A percentile compares a stretch with the other conserved stretches of the same genome.
Conservation (phyloP, 345 rosid species). For the Anacardium occidentale region DNA sequence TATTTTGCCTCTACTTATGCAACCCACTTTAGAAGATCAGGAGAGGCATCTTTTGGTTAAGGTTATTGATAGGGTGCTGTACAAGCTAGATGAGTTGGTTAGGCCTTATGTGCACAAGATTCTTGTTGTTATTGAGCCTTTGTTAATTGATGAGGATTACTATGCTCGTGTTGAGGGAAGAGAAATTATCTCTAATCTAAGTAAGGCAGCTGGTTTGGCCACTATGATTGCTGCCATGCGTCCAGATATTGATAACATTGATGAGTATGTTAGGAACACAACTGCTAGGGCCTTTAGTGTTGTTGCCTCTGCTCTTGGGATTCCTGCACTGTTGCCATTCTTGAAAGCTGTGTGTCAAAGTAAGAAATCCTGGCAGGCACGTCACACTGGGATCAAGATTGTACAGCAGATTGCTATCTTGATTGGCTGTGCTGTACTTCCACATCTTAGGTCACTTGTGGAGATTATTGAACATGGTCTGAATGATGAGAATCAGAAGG, state of each 20-base stretch:
- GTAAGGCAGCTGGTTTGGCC: conserved; percentile 98
- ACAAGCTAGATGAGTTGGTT: conserved; percentile 94
- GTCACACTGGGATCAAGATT: conserved; percentile 98
- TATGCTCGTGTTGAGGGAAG: conserved; percentile 99
- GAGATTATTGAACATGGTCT: conserved; percentile 95
- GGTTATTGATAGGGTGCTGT: conserved; percentile 92
- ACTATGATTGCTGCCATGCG: conserved; percentile 99
- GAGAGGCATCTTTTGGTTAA: conserved; percentile 98
- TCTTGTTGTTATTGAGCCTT: conserved; percentile 97
- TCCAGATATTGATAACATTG: conserved; percentile 96
- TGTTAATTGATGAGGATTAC: conserved; percentile 97
- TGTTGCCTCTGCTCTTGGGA: conserved; percentile 97
- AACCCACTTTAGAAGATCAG: conserved; percentile 96
- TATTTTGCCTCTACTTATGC: conserved; percentile 94
- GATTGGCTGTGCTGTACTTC: conserved; percentile 98
- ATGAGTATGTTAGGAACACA: conserved; percentile 97
- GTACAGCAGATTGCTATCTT: conserved; percentile 98
- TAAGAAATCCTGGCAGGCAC: conserved; percentile 99
- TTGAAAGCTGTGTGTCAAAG: conserved; percentile 99
- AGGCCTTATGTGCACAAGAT: conserved; percentile 96
- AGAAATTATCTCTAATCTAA: conserved; percentile 94
- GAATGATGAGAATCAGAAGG: conserved; percentile 96
- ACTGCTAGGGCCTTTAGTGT: conserved; percentile 99
- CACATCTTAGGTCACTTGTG: conserved; percentile 87
- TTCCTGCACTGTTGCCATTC: conserved; percentile 91